Conservation (phyloP, 2,329 filamentous ascomycete species). For the Penicillium sp. region DNA sequence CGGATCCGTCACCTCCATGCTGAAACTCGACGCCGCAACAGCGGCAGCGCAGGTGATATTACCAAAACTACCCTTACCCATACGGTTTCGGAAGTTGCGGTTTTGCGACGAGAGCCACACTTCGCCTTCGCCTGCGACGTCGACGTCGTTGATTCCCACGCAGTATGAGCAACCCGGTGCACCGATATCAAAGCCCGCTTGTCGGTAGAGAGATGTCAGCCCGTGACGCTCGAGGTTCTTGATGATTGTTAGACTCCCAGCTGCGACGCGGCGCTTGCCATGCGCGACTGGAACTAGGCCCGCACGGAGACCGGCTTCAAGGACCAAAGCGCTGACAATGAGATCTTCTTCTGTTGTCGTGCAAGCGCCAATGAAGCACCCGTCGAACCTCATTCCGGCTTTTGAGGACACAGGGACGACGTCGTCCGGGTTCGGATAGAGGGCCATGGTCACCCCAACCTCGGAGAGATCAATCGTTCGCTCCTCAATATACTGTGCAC, state of each 20-base stretch:
- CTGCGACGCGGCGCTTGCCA: not conserved
- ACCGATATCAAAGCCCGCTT: not conserved
- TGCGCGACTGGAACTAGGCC: not conserved
- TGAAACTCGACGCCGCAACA: not conserved
- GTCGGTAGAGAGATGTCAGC: not conserved
- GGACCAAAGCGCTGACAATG: not conserved
- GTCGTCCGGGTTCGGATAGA: conserved; percentile 2
- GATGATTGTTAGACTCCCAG: not conserved
- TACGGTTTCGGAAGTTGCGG: conserved; percentile 7
- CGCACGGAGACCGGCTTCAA: not conserved
- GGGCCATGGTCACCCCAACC: not conserved
- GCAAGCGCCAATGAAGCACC: conserved; percentile 6
- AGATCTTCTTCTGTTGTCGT: conserved; percentile 8
- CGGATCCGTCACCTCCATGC: not conserved
- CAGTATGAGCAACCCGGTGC: not conserved
- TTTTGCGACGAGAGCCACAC: conserved; percentile 6
- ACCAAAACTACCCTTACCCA: not conserved
- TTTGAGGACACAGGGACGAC: not conserved
- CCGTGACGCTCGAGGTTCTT: not conserved
- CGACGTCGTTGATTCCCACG: not conserved
- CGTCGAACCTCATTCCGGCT: not conserved
- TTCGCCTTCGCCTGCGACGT: not conserved
- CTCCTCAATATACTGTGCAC: not conserved
- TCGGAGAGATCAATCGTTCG: conserved; percentile 1
- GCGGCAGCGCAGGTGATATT: not conserved